A percentile compares a stretch with the other conserved stretches of the same genome.
These are phyloP conservation scores for Glycine latifolia DNA, from an alignment of 306 rosid species.

Conservation along the genomic window DNA sequence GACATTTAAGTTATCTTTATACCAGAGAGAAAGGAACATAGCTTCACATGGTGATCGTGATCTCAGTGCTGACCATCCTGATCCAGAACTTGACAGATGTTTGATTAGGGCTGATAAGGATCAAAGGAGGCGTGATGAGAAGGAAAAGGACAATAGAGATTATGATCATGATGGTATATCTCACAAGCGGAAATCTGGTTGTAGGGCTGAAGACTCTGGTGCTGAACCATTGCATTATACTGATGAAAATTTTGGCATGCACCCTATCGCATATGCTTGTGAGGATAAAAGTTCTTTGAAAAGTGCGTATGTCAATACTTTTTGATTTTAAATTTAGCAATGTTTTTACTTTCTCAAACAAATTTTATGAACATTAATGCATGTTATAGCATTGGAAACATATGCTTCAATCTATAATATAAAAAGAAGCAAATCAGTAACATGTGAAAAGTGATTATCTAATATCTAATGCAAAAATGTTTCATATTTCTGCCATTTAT, in stretches of 20 bases:
- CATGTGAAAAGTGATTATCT: neutral
- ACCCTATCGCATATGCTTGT: constrained; percentile 63
- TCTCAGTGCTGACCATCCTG: constrained; percentile 78
- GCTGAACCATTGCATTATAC: constrained; percentile 73
- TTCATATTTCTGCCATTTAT: neutral
- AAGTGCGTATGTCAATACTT: constrained; percentile 64
- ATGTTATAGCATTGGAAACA: constrained; percentile 25
- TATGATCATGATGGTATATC: constrained; percentile 76
- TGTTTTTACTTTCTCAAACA: neutral
- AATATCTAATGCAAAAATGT: constrained; percentile 24
- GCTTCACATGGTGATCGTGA: constrained; percentile 73
- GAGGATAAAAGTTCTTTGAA: constrained; percentile 82
- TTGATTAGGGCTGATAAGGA: constrained; percentile 72
- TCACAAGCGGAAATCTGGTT: constrained; percentile 69
- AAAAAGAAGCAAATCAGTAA: neutral
- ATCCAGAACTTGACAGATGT: constrained; percentile 74
- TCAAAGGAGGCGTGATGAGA: constrained; percentile 74
- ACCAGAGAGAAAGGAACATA: constrained; percentile 76
- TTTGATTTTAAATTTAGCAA: constrained; percentile 13
- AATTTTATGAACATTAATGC: constrained; percentile 16
- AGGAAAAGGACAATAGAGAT: constrained; percentile 86
- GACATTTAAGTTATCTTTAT: constrained; percentile 38
- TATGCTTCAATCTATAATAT: constrained; percentile 2
- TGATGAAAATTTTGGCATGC: constrained; percentile 70
- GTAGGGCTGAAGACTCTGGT: constrained; percentile 67